These are phyloP conservation scores for Suillus hirtellus DNA, from an alignment of 768 basidiomycete species.

Conservation along the genomic window DNA sequence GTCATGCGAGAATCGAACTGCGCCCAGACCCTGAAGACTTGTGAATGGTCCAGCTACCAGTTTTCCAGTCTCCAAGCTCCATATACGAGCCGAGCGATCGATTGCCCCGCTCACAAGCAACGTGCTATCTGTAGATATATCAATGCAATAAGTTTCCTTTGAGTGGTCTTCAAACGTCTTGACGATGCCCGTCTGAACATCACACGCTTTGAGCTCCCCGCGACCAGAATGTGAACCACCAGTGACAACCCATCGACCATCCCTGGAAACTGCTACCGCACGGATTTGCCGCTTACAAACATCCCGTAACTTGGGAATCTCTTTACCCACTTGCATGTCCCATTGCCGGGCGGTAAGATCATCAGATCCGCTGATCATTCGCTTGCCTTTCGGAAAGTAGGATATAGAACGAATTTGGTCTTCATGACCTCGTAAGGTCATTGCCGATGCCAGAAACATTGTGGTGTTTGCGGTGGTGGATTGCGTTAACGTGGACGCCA, in stretches of 20 bases:
- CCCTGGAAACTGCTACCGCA: not conserved
- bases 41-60: not conserved
- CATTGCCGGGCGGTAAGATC: not conserved
- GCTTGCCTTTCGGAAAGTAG: not conserved
- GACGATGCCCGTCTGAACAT: not conserved
- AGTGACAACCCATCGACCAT: not conserved
- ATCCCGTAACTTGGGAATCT: not conserved
- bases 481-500: not conserved
- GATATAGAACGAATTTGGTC: not conserved
- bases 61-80: not conserved
- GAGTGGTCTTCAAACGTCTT: not conserved
- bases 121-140: not conserved
- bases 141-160: not conserved
- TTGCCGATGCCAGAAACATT: not conserved
- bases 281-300: not conserved
- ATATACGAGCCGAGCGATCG: not conserved
- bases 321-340: not conserved
- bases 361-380: not conserved
- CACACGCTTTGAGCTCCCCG: not conserved
- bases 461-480: too few species aligned
- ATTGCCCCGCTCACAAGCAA: not conserved
- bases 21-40: not conserved
- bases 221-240: slow-evolving; percentile 2
- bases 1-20: not conserved
- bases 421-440: not conserved